Conservation (phyloP, 192 early-diverging fungal species). For the Mortierella hygrophila region DNA sequence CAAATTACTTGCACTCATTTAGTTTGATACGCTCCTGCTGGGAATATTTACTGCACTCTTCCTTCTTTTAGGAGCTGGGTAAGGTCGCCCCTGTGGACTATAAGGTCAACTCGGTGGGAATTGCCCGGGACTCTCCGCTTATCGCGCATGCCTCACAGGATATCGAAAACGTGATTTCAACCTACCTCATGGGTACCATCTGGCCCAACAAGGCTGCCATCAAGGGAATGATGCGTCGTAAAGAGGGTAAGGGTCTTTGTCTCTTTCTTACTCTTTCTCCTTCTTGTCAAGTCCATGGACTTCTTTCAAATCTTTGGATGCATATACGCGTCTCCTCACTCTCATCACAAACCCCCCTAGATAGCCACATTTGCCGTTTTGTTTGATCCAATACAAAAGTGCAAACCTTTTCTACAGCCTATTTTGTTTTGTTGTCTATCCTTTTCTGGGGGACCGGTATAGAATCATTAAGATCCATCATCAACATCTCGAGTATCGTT, state of each 20-base stretch:
- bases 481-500: conserved; percentile 89
- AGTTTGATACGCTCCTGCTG: no score
- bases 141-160: conserved; percentile 60
- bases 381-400: not conserved
- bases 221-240: conserved; percentile 69
- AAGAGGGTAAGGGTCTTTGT: conserved; percentile 56
- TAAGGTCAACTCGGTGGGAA: conserved; percentile 70
- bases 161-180: conserved; percentile 68
- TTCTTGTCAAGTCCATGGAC: not conserved
- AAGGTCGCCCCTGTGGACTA: conserved; percentile 44
- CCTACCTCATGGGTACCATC: conserved; percentile 82
- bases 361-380: not conserved
- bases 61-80: no score
- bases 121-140: conserved; percentile 67
- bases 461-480: conserved; percentile 68
- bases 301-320: not conserved
- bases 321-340: not conserved
- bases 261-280: no score
- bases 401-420: not conserved
- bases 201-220: conserved; percentile 63
- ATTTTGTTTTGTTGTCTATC: not conserved
- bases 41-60: no score
- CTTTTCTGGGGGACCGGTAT: conserved; percentile 7
- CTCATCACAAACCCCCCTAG: not conserved
- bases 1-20: no score